phyloP scores from a whole-genome alignment of 306 rosid genomes.

The Vachellia collinsii region DNA sequence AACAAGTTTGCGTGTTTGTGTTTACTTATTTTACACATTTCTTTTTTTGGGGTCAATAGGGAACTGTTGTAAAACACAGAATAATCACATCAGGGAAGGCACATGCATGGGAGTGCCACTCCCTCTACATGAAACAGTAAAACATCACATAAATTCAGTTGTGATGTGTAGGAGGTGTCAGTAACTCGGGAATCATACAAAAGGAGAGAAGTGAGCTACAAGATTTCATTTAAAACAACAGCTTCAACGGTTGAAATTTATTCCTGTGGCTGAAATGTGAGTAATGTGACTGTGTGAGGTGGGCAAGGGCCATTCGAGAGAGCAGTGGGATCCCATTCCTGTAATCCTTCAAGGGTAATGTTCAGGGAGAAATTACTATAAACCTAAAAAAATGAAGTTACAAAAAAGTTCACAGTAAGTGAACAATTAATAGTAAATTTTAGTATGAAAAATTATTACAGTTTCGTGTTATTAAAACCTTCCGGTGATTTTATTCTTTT shows the following conservation, averaged over 20 bases:
- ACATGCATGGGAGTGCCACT: neutral
- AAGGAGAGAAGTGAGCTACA: neutral
- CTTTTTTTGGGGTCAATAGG: neutral
- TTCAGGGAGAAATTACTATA: too few species aligned
- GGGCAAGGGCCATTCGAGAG: conserved; percentile 3
- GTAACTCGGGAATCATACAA: neutral
- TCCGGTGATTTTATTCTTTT: too few species aligned
- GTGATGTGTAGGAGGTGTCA: conserved; percentile 25
- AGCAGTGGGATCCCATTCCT: conserved; percentile 31
- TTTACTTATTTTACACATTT: neutral
- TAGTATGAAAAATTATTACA: too few species aligned
- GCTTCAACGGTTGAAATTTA: neutral
- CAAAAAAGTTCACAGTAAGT: too few species aligned
- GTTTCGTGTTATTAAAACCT: too few species aligned
- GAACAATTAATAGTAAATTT: too few species aligned
- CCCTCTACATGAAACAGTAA: neutral
- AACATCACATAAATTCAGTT: neutral
- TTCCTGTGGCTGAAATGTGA: neutral
- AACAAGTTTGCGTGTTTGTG: neutral
- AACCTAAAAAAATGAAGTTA: too few species aligned
- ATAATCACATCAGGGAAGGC: neutral
- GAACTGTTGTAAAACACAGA: neutral
- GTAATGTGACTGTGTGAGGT: neutral
- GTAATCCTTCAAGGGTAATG: neutral
- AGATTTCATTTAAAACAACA: neutral